Percentiles rank a stretch among this genome's conserved stretches.
Evolutionary conservation across 345 rosid species (phyloP).

Genomic region (Toxicodendron radicans): DNA sequence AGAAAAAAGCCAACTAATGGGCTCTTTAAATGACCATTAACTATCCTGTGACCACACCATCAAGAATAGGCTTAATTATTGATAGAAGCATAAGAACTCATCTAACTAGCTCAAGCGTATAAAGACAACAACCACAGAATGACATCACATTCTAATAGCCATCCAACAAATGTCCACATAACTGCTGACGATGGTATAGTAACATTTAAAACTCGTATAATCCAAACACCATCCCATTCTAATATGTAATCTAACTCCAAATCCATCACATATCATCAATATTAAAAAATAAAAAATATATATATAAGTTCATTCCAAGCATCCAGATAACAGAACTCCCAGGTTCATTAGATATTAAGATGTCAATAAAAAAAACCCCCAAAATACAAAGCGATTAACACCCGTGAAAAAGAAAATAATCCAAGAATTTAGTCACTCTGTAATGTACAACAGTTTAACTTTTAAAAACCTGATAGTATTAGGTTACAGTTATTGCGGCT

Average conservation of each 20-base stretch:
- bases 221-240: conserved; percentile 29
- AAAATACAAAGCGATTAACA: conserved; percentile 26
- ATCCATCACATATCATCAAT: conserved; percentile 33
- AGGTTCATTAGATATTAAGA: conserved; percentile 19
- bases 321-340: conserved; percentile 26
- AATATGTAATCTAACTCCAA: conserved; percentile 34
- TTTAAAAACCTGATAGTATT: conserved; percentile 11
- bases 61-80: background rate
- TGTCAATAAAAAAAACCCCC: conserved; percentile 26
- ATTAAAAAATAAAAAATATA: conserved; percentile 11
- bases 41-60: conserved; percentile 1
- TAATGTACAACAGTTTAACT: conserved; percentile 43
- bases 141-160: conserved; percentile 19
- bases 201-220: conserved; percentile 16
- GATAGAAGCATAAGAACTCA: conserved; percentile 12
- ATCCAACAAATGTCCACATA: conserved; percentile 4
- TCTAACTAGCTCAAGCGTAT: conserved; percentile 10
- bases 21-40: background rate
- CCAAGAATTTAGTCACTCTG: conserved; percentile 29
- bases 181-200: conserved; percentile 12
- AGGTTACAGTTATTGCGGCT: conserved; percentile 27
- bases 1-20: conserved; percentile 5
- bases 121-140: conserved; percentile 5
- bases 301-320: conserved; percentile 23
- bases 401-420: conserved; percentile 27